Evolutionary conservation across 345 rosid genomes (phyloP), one percentile per base, ranked within the genome.

Genomic region (Orychophragmus violaceus): DNA sequence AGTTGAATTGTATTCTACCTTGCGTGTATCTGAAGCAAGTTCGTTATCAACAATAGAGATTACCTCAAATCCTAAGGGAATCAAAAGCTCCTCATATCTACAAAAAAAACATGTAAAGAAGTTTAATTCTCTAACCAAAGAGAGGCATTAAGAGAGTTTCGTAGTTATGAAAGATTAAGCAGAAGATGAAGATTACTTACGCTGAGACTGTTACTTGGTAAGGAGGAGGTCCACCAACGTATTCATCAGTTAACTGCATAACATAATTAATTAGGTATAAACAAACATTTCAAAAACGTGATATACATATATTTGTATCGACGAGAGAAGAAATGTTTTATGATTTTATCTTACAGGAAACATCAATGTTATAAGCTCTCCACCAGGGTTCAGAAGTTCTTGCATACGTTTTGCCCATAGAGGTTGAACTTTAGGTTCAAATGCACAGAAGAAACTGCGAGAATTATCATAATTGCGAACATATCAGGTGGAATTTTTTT

Each of bases 281-380:
- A 10, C n/a, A 32, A 36, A 18, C 10, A 42, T 21, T 24, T 33
- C 5, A 32, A 4, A 36, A 33, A 16, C 16, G 1, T 1, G 2
- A 29, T 23, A 14, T 10, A 39, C 29, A 24, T 58, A 24, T 58
- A 44, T 66, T 19, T 56, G 54, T 22, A 8, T 39, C 11, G 4
- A 66, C 14, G 16, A 9, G 3, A 48, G 22, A 27, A 14, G 39
- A 0, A 6, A 8, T 37, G 32, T 30, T 13, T 10, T 3, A 33
- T 21, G 48, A 17, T 66, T 25, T 46, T 66, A 13, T 60, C 60
- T 74, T 64, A 84, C 90, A 5, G 92, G 95, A 74, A 80, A 87
- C 51, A 87, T 90, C 28, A 86, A 71, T 64, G 97, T 87, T 62
- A 87, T 76, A 53, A 90, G 95, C 77, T 87, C 90, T 70, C 92